These are phyloP conservation scores for Phytomonas sp. DNA, from an alignment of 208 protist genomes.

Conservation along the genomic window DNA sequence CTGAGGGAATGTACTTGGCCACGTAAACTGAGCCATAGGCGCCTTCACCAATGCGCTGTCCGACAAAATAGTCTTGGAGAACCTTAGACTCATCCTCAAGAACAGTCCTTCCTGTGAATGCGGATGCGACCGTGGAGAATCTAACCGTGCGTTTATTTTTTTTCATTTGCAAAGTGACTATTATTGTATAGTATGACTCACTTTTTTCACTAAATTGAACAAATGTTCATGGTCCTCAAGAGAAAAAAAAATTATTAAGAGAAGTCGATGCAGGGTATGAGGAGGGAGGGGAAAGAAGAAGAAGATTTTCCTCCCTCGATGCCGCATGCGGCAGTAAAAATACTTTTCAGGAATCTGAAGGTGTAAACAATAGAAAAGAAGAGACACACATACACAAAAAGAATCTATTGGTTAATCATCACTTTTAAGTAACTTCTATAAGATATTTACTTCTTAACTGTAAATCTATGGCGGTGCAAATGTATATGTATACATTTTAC, in stretches of 20 bases:
- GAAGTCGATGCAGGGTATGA: conserved; percentile 5
- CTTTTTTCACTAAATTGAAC: neutral
- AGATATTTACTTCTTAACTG: neutral
- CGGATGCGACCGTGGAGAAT: conserved; percentile 30
- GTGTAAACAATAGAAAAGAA: neutral
- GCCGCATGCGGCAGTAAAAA: neutral
- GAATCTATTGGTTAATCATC: neutral
- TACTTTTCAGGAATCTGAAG: neutral
- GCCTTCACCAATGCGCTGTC: conserved; percentile 81
- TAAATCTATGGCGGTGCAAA: conserved; percentile 3
- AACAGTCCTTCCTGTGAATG: conserved; percentile 54
- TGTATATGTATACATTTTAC: conserved; percentile 6
- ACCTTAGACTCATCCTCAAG: conserved; percentile 67
- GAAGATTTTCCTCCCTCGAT: neutral
- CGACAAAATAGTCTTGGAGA: conserved; percentile 63
- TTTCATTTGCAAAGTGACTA: neutral
- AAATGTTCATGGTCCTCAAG: neutral
- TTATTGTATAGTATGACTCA: neutral
- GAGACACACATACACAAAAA: neutral
- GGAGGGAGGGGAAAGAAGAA: conserved; percentile 3
- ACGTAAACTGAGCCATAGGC: conserved; percentile 85
- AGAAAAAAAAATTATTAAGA: neutral
- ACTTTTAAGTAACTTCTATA: conserved; percentile 2
- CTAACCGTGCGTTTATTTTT: conserved; percentile 9
- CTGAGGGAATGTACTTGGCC: conserved; percentile 70